A percentile compares a stretch with the other conserved stretches of the same genome.
Conservation (phyloP, 306 rosid genomes). For the Malus fusca region DNA sequence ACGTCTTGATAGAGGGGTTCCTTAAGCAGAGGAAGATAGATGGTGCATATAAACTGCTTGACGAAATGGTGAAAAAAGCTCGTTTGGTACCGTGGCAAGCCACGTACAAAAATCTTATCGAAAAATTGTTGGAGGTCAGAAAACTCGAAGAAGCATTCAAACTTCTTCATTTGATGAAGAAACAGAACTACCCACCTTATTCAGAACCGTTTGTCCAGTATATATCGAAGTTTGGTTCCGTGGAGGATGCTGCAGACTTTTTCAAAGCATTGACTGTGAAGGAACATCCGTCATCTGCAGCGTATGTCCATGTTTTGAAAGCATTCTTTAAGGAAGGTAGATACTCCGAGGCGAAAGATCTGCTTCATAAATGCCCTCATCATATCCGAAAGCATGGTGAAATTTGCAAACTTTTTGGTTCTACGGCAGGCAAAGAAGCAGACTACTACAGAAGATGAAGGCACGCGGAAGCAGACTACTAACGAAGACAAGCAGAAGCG, state of each 20-base stretch:
- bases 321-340: conserved; percentile 71
- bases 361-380: conserved; percentile 60
- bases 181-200: conserved; percentile 53
- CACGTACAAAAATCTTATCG: conserved; percentile 53
- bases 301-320: conserved; percentile 53
- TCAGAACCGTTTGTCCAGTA: conserved; percentile 47
- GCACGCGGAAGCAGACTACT: conserved; percentile 6
- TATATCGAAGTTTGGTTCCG: conserved; percentile 71
- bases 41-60: conserved; percentile 51
- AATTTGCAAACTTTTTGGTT: conserved; percentile 52
- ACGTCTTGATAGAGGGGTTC: conserved; percentile 54
- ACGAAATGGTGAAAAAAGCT: conserved; percentile 43
- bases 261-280: conserved; percentile 54
- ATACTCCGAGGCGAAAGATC: conserved; percentile 62
- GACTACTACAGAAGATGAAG: conserved; percentile 10
- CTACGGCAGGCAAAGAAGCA: conserved; percentile 20
- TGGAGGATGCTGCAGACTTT: conserved; percentile 66
- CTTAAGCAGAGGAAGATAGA: conserved; percentile 41
- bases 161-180: conserved; percentile 63
- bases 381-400: conserved; percentile 45
- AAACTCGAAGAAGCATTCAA: conserved; percentile 73
- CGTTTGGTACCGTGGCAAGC: conserved; percentile 66
- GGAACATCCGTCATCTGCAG: conserved; percentile 40
- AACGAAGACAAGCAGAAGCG: conserved; percentile 13
- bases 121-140: conserved; percentile 37